Conservation (phyloP, 768 basidiomycete genomes). For the Kwoniella sp. region DNA sequence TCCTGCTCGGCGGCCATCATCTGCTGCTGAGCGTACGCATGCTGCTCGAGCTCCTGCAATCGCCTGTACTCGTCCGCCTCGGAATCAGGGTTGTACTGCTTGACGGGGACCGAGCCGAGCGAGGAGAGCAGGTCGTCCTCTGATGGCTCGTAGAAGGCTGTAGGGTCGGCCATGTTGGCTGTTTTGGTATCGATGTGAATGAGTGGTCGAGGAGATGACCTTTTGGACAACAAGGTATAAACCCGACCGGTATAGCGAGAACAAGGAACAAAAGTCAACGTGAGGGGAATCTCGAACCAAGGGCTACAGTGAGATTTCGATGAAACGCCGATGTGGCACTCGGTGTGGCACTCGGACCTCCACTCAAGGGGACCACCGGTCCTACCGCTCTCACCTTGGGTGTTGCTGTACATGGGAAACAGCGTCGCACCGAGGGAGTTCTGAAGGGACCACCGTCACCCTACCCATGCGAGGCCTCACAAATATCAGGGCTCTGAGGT, state of each 20-base stretch:
- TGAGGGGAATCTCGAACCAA: constrained; percentile 1
- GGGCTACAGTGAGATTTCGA: too few relatives aligned
- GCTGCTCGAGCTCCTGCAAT: constrained; percentile 36
- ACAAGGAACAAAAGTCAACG: not conserved
- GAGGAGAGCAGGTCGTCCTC: constrained; percentile 44
- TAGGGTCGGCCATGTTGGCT: constrained; percentile 43
- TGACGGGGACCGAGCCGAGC: constrained; percentile 22
- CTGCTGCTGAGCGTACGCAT: constrained; percentile 31
- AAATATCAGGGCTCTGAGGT: too few relatives aligned
- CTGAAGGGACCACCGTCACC: too few relatives aligned
- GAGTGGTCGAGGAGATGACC: not conserved
- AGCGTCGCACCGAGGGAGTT: too few relatives aligned
- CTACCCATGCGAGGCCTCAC: too few relatives aligned
- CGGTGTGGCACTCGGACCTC: constrained; percentile 10
- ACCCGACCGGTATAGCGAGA: not conserved
- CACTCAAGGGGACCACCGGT: constrained; percentile 2
- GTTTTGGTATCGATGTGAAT: not conserved
- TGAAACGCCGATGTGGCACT: not conserved
- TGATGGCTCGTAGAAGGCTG: constrained; percentile 45
- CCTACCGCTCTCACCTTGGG: too few relatives aligned
- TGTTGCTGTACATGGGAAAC: too few relatives aligned
- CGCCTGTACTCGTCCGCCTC: constrained; percentile 37
- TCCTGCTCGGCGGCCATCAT: constrained; percentile 25
- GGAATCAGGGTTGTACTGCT: constrained; percentile 13
- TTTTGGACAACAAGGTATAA: not conserved